A percentile compares a stretch with the other conserved stretches of the same genome.
phyloP scores from a whole-genome alignment of 805 yeast genomes.

The Candida saitoana region DNA sequence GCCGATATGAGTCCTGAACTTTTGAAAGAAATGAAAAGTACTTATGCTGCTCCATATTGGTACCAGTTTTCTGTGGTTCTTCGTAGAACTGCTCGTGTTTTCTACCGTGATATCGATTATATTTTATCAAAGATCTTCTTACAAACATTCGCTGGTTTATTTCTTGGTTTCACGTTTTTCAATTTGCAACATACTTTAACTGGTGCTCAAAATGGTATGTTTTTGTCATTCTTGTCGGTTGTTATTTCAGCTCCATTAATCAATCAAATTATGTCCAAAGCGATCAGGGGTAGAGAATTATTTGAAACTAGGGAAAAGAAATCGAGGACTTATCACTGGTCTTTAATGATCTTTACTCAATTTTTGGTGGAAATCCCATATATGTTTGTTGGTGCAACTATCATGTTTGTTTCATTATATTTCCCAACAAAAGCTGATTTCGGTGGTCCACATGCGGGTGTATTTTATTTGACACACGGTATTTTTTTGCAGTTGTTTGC shows the following conservation, averaged over 20 bases:
- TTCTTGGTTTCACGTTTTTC: constrained; percentile 20
- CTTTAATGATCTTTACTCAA: constrained; percentile 51
- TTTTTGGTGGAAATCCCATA: constrained; percentile 60
- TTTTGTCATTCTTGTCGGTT: constrained; percentile 56
- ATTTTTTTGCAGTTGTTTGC: constrained; percentile 29
- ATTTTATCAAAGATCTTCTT: constrained; percentile 42
- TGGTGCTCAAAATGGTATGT: constrained; percentile 58
- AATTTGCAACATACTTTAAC: constrained; percentile 28
- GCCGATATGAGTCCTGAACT: constrained; percentile 5
- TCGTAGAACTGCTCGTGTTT: constrained; percentile 15
- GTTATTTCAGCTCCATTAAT: constrained; percentile 54
- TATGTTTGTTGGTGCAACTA: constrained; percentile 24
- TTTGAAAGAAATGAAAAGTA: constrained; percentile 6
- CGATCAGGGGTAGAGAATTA: constrained; percentile 54
- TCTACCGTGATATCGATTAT: constrained; percentile 41
- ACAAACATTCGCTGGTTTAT: constrained; percentile 47
- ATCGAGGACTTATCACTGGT: constrained; percentile 74
- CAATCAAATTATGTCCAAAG: constrained; percentile 61
- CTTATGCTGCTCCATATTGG: constrained; percentile 17
- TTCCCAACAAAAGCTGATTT: constrained; percentile 45
- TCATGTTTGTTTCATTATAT: constrained; percentile 41
- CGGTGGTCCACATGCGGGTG: constrained; percentile 38
- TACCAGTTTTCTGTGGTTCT: constrained; percentile 17
- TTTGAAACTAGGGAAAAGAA: constrained; percentile 69
- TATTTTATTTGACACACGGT: constrained; percentile 28